Base-by-base conservation (phyloP, 1,284 basidiomycete genomes). In the Apiotrichum gracile region DNA sequence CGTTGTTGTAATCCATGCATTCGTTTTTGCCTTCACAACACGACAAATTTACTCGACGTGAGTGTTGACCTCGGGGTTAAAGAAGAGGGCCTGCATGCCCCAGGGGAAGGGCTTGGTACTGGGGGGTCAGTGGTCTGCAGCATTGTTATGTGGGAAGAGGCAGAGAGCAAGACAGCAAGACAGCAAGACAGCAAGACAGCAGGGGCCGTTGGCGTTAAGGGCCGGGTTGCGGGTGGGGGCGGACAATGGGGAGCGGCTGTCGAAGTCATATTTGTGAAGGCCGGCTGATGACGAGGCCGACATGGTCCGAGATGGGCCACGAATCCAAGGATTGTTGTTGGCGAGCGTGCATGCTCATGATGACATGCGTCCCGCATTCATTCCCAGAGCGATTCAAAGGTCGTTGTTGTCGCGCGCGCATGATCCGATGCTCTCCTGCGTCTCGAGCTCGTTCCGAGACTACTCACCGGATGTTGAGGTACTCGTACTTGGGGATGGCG, bases 41-140 rank as follows among this genome's bases (percentile, higher is more conserved):
- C 33, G 21, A 21, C 22, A 3, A 37, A 27, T 27, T 47, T 57
- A 47, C 47, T 55, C 52, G 26, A 51, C 52, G 24, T 37, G 47
- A 40, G 45, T 46, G 47, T 57, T 55, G 50, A 56, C 54, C 54
- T 60, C 52, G 43, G 54, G 52, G 70, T 74, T 74, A 66, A 68
- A 74, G 68, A 74, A 72, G 47, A 70, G 65, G 51, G 67, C 57
- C 60, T 74, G 67, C 57, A 62, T 70, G 53, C 72, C 72, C 72
- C 72, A 73, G 41, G 69, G 68, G 66, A 65, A 69, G 53, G 64
- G 64, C 61, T 62, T 54, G 49, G 27, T 51, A 57, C 60, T 58
- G 52, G 10, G 13, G 16, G n/a, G 25, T 40, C 5, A 40, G 31
- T 10, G 10, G 9, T 31, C 5, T 31, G 31, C 5, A 10, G 38